A percentile compares a stretch with the other conserved stretches of the same genome.
These are phyloP conservation scores for Auricularia heimuer DNA, from an alignment of 768 basidiomycete species.

Conservation along the genomic window DNA sequence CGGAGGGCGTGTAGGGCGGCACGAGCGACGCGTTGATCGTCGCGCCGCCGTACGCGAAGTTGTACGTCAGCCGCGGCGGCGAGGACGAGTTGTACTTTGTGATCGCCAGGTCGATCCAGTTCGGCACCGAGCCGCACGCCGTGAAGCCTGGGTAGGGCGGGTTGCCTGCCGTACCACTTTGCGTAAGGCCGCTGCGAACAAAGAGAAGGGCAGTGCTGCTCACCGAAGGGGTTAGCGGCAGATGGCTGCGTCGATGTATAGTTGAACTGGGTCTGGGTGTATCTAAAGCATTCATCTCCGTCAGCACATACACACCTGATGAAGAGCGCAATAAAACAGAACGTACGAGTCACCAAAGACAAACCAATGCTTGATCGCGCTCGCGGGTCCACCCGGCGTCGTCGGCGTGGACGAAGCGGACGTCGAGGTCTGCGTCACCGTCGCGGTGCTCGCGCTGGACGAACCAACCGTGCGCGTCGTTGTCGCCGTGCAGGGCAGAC, in stretches of 20 bases:
- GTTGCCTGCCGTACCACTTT: slow-evolving; percentile 17
- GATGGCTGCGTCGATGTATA: slow-evolving; percentile 30
- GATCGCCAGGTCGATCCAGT: slow-evolving; percentile 51
- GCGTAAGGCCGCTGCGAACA: background rate
- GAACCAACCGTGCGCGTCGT: slow-evolving; percentile 1
- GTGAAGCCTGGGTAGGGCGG: slow-evolving; percentile 44
- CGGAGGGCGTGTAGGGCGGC: slow-evolving; percentile 38
- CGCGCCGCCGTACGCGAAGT: slow-evolving; percentile 59
- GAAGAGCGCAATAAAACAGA: background rate
- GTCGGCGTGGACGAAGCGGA: slow-evolving; percentile 12
- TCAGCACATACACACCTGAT: background rate
- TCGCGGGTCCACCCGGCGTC: slow-evolving; percentile 12
- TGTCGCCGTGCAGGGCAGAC: slow-evolving; percentile 15
- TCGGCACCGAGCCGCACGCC: slow-evolving; percentile 40
- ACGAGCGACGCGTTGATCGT: slow-evolving; percentile 54
- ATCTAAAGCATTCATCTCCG: slow-evolving; percentile 36
- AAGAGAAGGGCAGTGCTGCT: background rate
- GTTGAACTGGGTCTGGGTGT: slow-evolving; percentile 47
- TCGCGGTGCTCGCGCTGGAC: slow-evolving; percentile 11
- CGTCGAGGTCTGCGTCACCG: slow-evolving; percentile 5
- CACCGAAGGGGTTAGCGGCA: slow-evolving; percentile 37
- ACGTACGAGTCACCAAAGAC: slow-evolving; percentile 34
- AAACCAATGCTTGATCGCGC: slow-evolving; percentile 41
- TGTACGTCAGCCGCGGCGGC: slow-evolving; percentile 39
- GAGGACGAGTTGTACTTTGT: slow-evolving; percentile 42